These are phyloP conservation scores for Chlamydomonas sphaeroides DNA, from an alignment of 139 green algal genomes.

Conservation along the genomic window DNA sequence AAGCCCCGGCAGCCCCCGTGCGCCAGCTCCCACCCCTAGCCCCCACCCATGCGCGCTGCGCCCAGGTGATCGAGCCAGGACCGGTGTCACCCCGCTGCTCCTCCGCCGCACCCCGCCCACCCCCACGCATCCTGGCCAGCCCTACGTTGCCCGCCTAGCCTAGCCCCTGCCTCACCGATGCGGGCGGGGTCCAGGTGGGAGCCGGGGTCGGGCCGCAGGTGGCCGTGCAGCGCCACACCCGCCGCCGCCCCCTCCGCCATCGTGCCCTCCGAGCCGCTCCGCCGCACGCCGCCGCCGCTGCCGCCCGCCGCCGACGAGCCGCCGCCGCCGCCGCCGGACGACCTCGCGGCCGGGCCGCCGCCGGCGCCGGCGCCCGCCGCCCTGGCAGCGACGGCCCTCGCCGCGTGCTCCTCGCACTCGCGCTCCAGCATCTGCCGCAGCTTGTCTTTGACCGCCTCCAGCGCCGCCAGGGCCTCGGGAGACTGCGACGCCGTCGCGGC, in stretches of 20 bases:
- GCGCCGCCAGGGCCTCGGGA: neutral
- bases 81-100: neutral
- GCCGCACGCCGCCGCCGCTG: constrained; percentile 15
- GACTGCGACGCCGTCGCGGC: neutral
- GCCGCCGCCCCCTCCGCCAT: neutral
- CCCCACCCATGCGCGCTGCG: too few relatives aligned
- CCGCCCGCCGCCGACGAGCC: neutral
- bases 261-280: neutral
- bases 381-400: neutral
- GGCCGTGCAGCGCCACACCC: constrained; percentile 22
- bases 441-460: constrained; percentile 38
- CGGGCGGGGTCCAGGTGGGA: constrained; percentile 38
- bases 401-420: constrained; percentile 65
- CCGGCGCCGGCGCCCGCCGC: neutral
- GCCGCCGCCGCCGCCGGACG: too few relatives aligned
- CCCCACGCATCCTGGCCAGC: neutral
- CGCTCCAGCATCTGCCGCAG: constrained; percentile 65
- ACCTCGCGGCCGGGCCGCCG: neutral
- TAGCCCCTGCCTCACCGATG: constrained; percentile 15
- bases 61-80: too few relatives aligned
- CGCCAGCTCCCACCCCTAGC: neutral
- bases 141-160: too few relatives aligned
- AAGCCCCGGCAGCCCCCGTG: too few relatives aligned
- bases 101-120: too few relatives aligned
- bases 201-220: constrained; percentile 57